phyloP scores from a whole-genome alignment of 495 filamentous ascomycete genomes.

The Daldinia childiae region DNA sequence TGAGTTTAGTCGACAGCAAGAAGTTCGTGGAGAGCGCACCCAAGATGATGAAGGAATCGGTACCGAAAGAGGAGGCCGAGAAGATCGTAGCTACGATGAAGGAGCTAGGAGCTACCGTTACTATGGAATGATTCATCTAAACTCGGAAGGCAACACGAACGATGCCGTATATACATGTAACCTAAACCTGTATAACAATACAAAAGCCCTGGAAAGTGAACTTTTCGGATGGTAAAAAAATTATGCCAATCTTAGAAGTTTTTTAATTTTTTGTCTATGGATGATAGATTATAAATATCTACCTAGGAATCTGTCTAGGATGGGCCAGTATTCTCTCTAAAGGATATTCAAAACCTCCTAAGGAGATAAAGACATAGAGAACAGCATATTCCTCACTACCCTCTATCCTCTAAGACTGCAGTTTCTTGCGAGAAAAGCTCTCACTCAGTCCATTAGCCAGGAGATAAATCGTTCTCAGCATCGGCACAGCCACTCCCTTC shows the following conservation, averaged over 20 bases:
- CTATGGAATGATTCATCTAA: conserved; percentile 77
- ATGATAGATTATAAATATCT: not conserved
- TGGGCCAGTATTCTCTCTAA: no score
- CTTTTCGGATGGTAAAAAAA: not conserved
- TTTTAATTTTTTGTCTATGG: not conserved
- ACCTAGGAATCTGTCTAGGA: not conserved
- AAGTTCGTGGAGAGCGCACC: conserved; percentile 99
- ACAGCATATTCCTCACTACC: not conserved
- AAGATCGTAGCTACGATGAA: conserved; percentile 97
- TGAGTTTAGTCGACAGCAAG: conserved; percentile 99
- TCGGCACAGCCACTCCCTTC: conserved; percentile 54
- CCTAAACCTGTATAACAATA: conserved; percentile 46
- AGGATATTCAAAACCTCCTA: no score
- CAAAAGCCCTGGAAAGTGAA: conserved; percentile 19
- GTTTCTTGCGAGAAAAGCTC: conserved; percentile 34
- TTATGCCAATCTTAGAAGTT: not conserved
- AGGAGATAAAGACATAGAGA: no score
- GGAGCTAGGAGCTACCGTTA: conserved; percentile 85
- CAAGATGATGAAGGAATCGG: conserved; percentile 97
- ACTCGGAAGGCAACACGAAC: conserved; percentile 9
- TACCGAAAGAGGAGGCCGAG: conserved; percentile 98
- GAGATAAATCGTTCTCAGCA: conserved; percentile 57
- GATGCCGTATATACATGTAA: conserved; percentile 48
- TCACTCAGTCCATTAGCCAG: conserved; percentile 45
- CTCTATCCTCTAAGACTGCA: not conserved